Conservation (phyloP, 331 rosid genomes). For the Quercus tomentella region DNA sequence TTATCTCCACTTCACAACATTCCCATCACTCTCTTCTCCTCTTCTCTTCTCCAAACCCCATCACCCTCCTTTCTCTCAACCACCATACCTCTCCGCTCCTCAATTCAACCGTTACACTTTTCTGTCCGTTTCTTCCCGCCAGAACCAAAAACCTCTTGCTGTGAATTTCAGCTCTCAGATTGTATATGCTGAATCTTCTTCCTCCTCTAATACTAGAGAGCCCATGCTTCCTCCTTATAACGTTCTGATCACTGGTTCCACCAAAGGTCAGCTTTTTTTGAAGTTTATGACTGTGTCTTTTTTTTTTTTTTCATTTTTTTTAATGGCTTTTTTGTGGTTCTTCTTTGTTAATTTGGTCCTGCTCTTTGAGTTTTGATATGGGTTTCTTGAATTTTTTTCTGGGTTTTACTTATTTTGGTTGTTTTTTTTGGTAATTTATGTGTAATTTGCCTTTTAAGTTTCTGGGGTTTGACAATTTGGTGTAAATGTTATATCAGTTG, state of each 20-base stretch:
- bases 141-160: conserved; percentile 2
- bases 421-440: neutral
- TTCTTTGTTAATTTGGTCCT: neutral
- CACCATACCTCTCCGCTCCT: neutral
- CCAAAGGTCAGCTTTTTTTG: conserved; percentile 50
- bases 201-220: conserved; percentile 21
- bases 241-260: conserved; percentile 91
- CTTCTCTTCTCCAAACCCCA: neutral
- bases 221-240: conserved; percentile 83
- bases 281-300: neutral
- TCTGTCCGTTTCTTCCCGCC: conserved; percentile 28
- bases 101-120: conserved; percentile 17
- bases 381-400: neutral
- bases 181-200: conserved; percentile 17
- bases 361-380: neutral
- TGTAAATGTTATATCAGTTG: neutral
- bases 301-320: neutral
- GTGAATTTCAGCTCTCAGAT: conserved; percentile 7
- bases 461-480: neutral
- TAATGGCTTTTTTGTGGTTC: neutral
- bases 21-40: conserved; percentile 17
- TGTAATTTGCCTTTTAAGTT: neutral
- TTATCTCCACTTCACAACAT: conserved; percentile 1
- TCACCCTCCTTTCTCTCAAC: conserved; percentile 10
- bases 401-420: neutral